phyloP scores from a whole-genome alignment of 108 stramenopile species.

The Stephanodiscus minutulus region DNA sequence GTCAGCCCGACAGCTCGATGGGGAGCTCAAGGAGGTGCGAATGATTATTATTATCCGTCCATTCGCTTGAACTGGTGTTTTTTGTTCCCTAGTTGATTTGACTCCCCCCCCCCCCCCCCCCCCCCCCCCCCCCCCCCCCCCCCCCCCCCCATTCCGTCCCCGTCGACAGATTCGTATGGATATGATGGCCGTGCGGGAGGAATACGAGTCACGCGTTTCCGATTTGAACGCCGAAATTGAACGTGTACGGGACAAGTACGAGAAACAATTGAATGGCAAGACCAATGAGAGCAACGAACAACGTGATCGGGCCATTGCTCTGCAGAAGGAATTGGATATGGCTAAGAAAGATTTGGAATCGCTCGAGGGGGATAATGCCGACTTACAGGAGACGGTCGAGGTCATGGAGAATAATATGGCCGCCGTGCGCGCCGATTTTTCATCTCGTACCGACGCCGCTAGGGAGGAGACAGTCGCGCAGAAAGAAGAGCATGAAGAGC shows the following conservation, averaged over 20 bases:
- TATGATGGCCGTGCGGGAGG: conserved; percentile 40
- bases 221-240: conserved; percentile 36
- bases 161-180: conserved; percentile 15
- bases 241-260: conserved; percentile 22
- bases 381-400: conserved; percentile 48
- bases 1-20: conserved; percentile 22
- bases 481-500: conserved; percentile 35
- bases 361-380: conserved; percentile 37
- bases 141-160: not conserved
- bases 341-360: conserved; percentile 31
- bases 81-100: not conserved
- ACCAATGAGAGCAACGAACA: conserved; percentile 24
- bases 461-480: conserved; percentile 21
- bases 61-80: not conserved
- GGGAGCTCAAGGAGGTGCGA: conserved; percentile 29
- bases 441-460: conserved; percentile 27
- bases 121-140: not conserved
- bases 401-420: conserved; percentile 52
- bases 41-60: not conserved
- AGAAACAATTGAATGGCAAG: conserved; percentile 23
- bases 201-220: conserved; percentile 38
- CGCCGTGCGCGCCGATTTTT: conserved; percentile 38
- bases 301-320: conserved; percentile 18
- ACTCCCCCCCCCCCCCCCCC: not conserved
- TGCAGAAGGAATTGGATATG: conserved; percentile 33